Evolutionary conservation across 371 early-diverging fungal species (phyloP).

Genomic region (Rhizopus delemar): DNA sequence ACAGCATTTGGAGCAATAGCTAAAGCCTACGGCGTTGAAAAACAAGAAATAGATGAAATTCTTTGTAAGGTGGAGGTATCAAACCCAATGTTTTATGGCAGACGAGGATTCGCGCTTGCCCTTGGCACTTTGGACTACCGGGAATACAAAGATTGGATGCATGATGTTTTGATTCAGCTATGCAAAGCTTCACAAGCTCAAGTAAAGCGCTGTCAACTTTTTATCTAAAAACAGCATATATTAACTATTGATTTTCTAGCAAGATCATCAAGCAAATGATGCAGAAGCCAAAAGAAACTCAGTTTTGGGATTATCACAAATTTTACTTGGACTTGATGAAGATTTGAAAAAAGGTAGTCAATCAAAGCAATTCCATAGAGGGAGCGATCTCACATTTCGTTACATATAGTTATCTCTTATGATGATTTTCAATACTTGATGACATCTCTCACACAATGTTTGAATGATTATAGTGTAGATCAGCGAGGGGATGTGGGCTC

Average conservation of each 20-base stretch:
- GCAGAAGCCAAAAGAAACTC: slow-evolving; percentile 75
- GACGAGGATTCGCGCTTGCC: slow-evolving; percentile 71
- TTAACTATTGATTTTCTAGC: slow-evolving; percentile 22
- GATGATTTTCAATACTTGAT: slow-evolving; percentile 48
- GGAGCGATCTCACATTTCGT: background rate
- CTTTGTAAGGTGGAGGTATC: slow-evolving; percentile 33
- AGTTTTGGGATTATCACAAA: slow-evolving; percentile 53
- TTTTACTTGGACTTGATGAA: slow-evolving; percentile 37
- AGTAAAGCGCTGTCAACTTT: slow-evolving; percentile 20
- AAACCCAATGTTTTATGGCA: slow-evolving; percentile 44
- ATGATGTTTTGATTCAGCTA: slow-evolving; percentile 27
- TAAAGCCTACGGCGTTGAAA: slow-evolving; percentile 40
- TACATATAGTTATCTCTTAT: slow-evolving; percentile 34
- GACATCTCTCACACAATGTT: slow-evolving; percentile 51
- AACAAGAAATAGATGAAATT: slow-evolving; percentile 31
- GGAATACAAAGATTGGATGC: slow-evolving; percentile 21
- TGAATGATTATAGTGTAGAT: slow-evolving; percentile 86
- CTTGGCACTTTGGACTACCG: slow-evolving; percentile 60
- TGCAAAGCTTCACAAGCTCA: slow-evolving; percentile 34
- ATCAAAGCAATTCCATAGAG: background rate
- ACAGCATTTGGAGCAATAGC: slow-evolving; percentile 57
- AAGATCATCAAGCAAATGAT: slow-evolving; percentile 50
- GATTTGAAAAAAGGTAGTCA: slow-evolving; percentile 47
- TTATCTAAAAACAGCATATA: background rate
- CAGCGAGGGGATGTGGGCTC: slow-evolving; percentile 96